Evolutionary conservation across 2,329 filamentous ascomycete genomes (phyloP).

Genomic region (Geosmithia flava): DNA sequence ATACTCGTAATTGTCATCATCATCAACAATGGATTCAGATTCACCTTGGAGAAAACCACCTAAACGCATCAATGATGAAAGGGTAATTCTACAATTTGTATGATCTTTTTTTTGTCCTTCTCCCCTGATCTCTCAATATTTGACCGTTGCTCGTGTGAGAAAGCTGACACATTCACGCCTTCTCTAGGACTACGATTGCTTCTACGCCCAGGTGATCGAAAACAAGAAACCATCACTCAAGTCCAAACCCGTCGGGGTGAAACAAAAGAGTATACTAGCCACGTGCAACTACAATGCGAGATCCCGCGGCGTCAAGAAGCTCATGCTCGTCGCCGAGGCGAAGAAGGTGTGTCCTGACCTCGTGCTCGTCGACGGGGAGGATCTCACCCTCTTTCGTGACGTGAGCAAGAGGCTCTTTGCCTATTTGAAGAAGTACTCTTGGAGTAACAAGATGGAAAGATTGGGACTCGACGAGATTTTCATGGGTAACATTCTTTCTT

Average conservation of each 20-base stretch:
- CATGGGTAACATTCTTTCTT: slow-evolving; percentile 21
- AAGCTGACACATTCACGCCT: background rate
- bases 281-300: slow-evolving; percentile 93
- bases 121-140: slow-evolving; percentile 1
- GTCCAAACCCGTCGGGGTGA: slow-evolving; percentile 64
- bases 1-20: background rate
- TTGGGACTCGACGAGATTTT: slow-evolving; percentile 83
- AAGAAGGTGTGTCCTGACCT: slow-evolving; percentile 71
- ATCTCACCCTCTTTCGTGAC: slow-evolving; percentile 74
- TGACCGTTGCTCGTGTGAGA: slow-evolving; percentile 1
- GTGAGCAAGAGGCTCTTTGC: slow-evolving; percentile 70
- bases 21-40: slow-evolving; percentile 13
- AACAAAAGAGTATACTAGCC: slow-evolving; percentile 86
- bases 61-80: slow-evolving; percentile 40
- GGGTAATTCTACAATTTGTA: slow-evolving; percentile 76
- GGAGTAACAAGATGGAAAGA: slow-evolving; percentile 67
- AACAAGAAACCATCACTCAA: slow-evolving; percentile 64
- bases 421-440: slow-evolving; percentile 61
- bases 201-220: slow-evolving; percentile 88
- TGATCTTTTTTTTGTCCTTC: too few relatives aligned
- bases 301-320: slow-evolving; percentile 59
- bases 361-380: slow-evolving; percentile 77
- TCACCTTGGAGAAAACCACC: slow-evolving; percentile 15
- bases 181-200: slow-evolving; percentile 68
- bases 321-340: slow-evolving; percentile 77